Evolutionary conservation across 176 grass and related monocot species (phyloP), one percentile per base, ranked within the genome.

Genomic region (Avena atlantica): DNA sequence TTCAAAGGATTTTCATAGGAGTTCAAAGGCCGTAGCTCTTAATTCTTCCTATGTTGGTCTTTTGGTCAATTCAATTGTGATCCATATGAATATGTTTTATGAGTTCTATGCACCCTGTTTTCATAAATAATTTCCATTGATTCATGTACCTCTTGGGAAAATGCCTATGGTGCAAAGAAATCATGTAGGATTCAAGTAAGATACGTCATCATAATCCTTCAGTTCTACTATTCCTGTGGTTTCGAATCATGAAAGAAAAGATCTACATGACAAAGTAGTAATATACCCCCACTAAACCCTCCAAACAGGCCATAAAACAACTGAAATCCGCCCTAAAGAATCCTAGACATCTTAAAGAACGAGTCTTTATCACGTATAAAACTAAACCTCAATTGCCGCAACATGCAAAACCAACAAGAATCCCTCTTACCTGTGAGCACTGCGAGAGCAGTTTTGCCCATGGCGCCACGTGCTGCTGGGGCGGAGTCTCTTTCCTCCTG

Each of bases 381-480:
- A 42, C 55, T 73, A 42, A 68, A 55, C 77, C 40, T 62, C 36
- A 16, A 63, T 80, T 78, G 56, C 64, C 53, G 86, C 60, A 40
- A 53, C 31, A 88, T 50, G 58, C 48, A 66, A 74, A 47, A 58
- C 3, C 20, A 49, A 58, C 20, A 48, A 25, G 67, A 63, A 69
- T 44, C 63, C 6, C 45, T 40, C 58, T 9, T 31, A 93, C 97
- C 97, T 96, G 89, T 40, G 97, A 91, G 59, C 83, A 87, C 81
- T 99, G 92, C n/a, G 97, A 99, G 10, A 99, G 89, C 36, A 99
- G 85, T 81, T 94, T 99, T 2, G 92, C 97, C 97, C 97, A 99
- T 81, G 92, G 92, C 44, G 15, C 80, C 36, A 68, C 80, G 9
- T 81, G 87, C 55, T 89, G 86, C 64, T 77, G 74, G 65, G 89